Percentiles rank a stretch among this genome's conserved stretches.
Conservation (phyloP, 139 green algal genomes). For the Axilococcus clingmanii region DNA sequence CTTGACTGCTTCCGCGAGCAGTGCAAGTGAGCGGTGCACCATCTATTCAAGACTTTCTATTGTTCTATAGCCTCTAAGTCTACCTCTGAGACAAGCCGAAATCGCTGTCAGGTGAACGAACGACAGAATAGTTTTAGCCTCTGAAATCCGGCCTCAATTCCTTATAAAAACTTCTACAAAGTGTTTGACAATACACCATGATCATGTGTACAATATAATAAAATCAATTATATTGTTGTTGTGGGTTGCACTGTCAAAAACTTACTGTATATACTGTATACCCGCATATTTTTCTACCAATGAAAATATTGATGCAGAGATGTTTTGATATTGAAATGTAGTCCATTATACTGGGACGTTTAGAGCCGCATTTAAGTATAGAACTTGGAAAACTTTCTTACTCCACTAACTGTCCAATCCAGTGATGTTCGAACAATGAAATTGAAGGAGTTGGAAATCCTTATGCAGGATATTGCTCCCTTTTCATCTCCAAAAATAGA, state of each 20-base stretch:
- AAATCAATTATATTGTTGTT: too few relatives aligned
- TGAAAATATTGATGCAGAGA: background rate
- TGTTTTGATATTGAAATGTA: background rate
- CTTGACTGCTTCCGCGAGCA: slow-evolving; percentile 19
- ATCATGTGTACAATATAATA: too few relatives aligned
- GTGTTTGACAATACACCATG: too few relatives aligned
- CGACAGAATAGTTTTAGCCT: too few relatives aligned
- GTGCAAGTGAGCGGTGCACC: slow-evolving; percentile 32
- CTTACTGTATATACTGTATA: background rate
- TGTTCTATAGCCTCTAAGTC: too few relatives aligned
- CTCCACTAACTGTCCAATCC: background rate
- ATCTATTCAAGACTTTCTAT: slow-evolving; percentile 14
- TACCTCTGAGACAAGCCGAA: too few relatives aligned
- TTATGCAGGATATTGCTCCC: slow-evolving; percentile 67
- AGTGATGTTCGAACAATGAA: slow-evolving; percentile 52
- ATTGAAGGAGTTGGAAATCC: slow-evolving; percentile 68
- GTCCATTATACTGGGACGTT: background rate
- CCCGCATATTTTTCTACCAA: background rate
- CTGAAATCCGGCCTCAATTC: too few relatives aligned
- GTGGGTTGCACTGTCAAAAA: background rate
- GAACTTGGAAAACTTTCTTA: background rate
- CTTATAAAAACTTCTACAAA: too few relatives aligned
- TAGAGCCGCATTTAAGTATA: background rate
- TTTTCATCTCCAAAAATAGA: slow-evolving; percentile 72
- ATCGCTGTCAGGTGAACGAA: too few relatives aligned